Evolutionary conservation across 257 asterid species (phyloP), one percentile per base, ranked within the genome.

Genomic region (Nicotiana benthamiana): DNA sequence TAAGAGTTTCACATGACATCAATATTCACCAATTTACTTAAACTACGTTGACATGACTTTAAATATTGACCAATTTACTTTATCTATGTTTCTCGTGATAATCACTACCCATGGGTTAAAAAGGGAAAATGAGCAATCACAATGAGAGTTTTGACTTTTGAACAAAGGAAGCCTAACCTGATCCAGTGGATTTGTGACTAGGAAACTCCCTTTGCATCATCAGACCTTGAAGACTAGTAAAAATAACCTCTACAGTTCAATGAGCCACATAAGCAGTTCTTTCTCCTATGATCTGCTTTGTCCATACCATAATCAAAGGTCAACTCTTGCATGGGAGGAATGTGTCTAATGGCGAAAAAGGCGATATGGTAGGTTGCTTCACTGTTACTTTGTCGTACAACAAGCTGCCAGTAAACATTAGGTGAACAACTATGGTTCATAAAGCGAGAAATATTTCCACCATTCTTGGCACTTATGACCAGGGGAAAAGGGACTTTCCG

Each of bases 391-490:
- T 92, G 96, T 28, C 92, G 95, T 56, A 96, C 77, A 86, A 94
- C 90, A 3, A 98, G 97, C 86, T 83, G 90, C 99, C 99, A 96
- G 54, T 82, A 82, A 77, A 92, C 93, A 86, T 90, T 94, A 10
- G 99, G 99, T 1, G 88, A 90, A 79, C 99, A 96, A 70, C 99
- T 91, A 79, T 96, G 99, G 86, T 96, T 96, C 97, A 94, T 92
- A 81, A 96, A 96, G 17, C 98, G 97, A 27, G 95, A 94, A 43
- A 91, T 92, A 78, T 94, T 95, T 72, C 99, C 99, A 75, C 83
- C 86, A 22, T 86, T 84, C 77, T 92, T 96, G 2, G 96, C 90
- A 82, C 87, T 88, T 26, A 96, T 87, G 74, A 83, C 88, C 75
- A 94, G 94, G n/a, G 97, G 98, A 84, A 87, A 91, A 9, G 96